phyloP scores from a whole-genome alignment of 1,284 basidiomycete species.

The Heterobasidion annosum region DNA sequence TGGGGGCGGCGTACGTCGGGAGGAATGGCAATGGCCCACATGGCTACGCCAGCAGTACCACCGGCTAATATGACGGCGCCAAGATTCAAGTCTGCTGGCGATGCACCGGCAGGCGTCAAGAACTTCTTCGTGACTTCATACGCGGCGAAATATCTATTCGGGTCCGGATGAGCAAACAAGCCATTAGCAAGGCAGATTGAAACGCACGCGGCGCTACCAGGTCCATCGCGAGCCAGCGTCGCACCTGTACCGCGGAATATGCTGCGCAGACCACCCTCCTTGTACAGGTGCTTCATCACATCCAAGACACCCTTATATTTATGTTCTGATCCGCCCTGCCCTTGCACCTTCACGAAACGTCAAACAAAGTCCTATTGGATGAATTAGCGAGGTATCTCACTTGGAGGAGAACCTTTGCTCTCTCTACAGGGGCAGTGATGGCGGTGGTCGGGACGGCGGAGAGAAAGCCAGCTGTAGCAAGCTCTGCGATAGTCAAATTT shows the following conservation, averaged over 20 bases:
- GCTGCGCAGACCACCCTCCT: conserved; percentile 87
- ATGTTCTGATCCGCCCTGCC: conserved; percentile 64
- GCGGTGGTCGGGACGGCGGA: conserved; percentile 91
- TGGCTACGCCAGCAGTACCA: conserved; percentile 92
- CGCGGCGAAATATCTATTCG: conserved; percentile 84
- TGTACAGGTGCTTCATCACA: conserved; percentile 88
- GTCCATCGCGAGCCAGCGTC: conserved; percentile 91
- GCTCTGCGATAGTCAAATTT: conserved; percentile 69
- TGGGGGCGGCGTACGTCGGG: conserved; percentile 65
- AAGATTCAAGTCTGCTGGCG: conserved; percentile 78
- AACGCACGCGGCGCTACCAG: conserved; percentile 90
- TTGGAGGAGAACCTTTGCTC: conserved; percentile 95
- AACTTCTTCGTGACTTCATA: conserved; percentile 92
- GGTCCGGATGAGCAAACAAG: neutral
- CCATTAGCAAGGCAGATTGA: neutral
- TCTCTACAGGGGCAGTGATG: conserved; percentile 91
- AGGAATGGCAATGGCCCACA: conserved; percentile 95
- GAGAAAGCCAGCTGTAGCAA: conserved; percentile 91
- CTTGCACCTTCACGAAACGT: conserved; percentile 61
- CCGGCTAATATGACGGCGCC: conserved; percentile 88
- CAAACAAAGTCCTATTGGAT: neutral
- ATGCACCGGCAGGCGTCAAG: conserved; percentile 71
- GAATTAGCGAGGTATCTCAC: conserved; percentile 25
- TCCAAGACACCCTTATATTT: conserved; percentile 92
- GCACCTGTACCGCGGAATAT: conserved; percentile 92